A percentile compares a stretch with the other conserved stretches of the same genome.
Evolutionary conservation across 1,284 basidiomycete genomes (phyloP).

Genomic region (Cryptococcus hybrid): DNA sequence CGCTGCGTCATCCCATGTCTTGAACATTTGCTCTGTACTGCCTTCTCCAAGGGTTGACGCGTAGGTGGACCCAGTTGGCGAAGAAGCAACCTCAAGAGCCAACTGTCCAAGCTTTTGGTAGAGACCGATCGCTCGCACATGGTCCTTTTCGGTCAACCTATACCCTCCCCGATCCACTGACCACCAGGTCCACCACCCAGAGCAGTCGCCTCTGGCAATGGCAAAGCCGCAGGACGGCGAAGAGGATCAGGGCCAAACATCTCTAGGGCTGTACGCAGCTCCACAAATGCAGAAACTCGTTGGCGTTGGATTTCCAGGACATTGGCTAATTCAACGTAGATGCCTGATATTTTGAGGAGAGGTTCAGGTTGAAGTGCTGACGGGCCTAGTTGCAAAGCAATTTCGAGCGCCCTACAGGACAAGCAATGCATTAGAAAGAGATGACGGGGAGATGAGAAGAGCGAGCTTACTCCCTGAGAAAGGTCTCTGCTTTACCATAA

Average conservation of each 20-base stretch:
- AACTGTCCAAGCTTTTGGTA: conserved; percentile 39
- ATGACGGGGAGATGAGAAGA: background rate
- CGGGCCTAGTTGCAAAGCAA: conserved; percentile 10
- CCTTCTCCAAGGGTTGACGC: conserved; percentile 1
- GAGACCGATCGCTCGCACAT: conserved; percentile 41
- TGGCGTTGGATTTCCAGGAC: conserved; percentile 41
- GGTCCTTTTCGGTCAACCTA: conserved; percentile 28
- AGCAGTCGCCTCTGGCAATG: background rate
- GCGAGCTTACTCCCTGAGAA: conserved; percentile 38
- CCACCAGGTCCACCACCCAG: conserved; percentile 1
- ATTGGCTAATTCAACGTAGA: conserved; percentile 42
- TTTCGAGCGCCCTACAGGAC: conserved; percentile 6
- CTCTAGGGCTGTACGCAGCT: conserved; percentile 31
- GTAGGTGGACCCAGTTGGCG: conserved; percentile 11
- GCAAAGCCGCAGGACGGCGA: background rate
- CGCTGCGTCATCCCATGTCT: conserved; percentile 33
- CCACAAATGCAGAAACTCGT: conserved; percentile 30
- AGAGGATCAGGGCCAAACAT: conserved; percentile 36
- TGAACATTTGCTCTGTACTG: background rate
- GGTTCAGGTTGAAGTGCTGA: conserved; percentile 36
- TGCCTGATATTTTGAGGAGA: conserved; percentile 45
- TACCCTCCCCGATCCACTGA: conserved; percentile 11
- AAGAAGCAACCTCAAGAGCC: conserved; percentile 20
- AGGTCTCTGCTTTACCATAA: conserved; percentile 35
- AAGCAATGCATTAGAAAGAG: background rate